These are phyloP conservation scores for Dichomitus squalens DNA, from an alignment of 1,284 basidiomycete genomes.

Conservation along the genomic window DNA sequence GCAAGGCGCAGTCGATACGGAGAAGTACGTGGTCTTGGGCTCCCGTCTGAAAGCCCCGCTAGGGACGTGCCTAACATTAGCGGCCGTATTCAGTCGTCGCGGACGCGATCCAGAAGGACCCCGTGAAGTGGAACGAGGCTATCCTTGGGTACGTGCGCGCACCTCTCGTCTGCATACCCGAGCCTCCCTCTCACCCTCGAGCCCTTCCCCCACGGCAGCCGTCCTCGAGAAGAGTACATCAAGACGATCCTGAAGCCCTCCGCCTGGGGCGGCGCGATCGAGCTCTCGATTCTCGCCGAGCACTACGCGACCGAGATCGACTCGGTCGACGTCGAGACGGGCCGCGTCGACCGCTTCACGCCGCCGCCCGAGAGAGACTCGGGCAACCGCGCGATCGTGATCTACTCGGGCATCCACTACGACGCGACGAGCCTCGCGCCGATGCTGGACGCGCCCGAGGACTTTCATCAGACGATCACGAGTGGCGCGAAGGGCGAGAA, in stretches of 20 bases:
- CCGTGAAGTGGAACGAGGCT: slow-evolving; percentile 76
- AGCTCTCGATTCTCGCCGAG: slow-evolving; percentile 79
- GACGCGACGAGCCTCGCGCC: slow-evolving; percentile 88
- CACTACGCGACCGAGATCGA: slow-evolving; percentile 86
- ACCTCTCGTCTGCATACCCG: not conserved
- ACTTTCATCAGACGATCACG: slow-evolving; percentile 90
- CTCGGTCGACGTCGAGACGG: slow-evolving; percentile 90
- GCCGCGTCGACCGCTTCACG: slow-evolving; percentile 84
- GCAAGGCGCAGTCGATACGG: slow-evolving; percentile 65
- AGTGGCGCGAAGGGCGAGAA: slow-evolving; percentile 52
- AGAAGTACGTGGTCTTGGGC: slow-evolving; percentile 48
- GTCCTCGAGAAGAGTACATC: slow-evolving; percentile 77
- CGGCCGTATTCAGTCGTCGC: slow-evolving; percentile 68
- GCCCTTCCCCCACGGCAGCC: slow-evolving; percentile 40
- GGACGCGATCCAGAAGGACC: slow-evolving; percentile 73
- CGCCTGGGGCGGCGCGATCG: slow-evolving; percentile 94
- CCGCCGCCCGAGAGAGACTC: slow-evolving; percentile 45
- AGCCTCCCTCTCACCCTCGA: slow-evolving; percentile 1
- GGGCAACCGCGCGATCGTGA: slow-evolving; percentile 58
- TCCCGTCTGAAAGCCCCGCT: not conserved
- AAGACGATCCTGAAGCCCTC: slow-evolving; percentile 75
- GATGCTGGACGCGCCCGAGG: slow-evolving; percentile 66
- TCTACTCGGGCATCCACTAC: slow-evolving; percentile 96
- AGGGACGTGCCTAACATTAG: not conserved
- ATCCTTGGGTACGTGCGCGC: slow-evolving; percentile 71